Conservation (phyloP, 2,329 filamentous ascomycete genomes). For the Periconia sp. region DNA sequence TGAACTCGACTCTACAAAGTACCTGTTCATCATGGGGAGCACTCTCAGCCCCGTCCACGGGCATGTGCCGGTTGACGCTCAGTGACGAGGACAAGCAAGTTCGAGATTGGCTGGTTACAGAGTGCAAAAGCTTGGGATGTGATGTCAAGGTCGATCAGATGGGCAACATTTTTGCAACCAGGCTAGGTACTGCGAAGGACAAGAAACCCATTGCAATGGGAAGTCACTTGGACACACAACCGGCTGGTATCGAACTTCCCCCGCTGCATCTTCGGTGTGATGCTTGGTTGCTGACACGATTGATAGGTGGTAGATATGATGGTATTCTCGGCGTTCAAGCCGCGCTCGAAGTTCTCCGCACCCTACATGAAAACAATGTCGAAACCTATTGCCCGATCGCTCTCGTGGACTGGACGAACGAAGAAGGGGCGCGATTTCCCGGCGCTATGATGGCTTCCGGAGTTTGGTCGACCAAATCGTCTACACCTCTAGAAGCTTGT, state of each 20-base stretch:
- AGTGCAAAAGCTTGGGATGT: conserved; percentile 35
- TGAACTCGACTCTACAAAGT: conserved; percentile 30
- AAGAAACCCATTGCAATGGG: conserved; percentile 54
- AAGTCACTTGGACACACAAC: conserved; percentile 61
- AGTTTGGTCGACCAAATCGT: conserved; percentile 69
- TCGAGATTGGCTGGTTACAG: conserved; percentile 37
- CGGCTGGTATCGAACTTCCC: conserved; percentile 38
- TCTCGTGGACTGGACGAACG: conserved; percentile 79
- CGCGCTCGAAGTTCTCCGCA: conserved; percentile 52
- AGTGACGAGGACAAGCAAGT: conserved; percentile 34
- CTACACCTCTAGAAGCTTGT: conserved; percentile 35
- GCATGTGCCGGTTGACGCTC: conserved; percentile 76
- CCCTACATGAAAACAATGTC: conserved; percentile 40
- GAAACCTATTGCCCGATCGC: conserved; percentile 66
- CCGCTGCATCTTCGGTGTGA: no score
- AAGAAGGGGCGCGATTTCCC: conserved; percentile 80
- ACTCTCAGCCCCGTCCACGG: conserved; percentile 53
- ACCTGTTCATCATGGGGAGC: conserved; percentile 38
- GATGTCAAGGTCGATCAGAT: conserved; percentile 42
- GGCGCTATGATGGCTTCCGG: conserved; percentile 75
- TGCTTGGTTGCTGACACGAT: not conserved
- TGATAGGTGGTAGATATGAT: conserved; percentile 69
- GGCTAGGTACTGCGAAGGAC: conserved; percentile 45
- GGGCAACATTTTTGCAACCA: conserved; percentile 42
- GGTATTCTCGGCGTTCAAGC: conserved; percentile 76